These are phyloP conservation scores for Mycena olivaceomarginata DNA, from an alignment of 768 basidiomycete species.

Conservation along the genomic window DNA sequence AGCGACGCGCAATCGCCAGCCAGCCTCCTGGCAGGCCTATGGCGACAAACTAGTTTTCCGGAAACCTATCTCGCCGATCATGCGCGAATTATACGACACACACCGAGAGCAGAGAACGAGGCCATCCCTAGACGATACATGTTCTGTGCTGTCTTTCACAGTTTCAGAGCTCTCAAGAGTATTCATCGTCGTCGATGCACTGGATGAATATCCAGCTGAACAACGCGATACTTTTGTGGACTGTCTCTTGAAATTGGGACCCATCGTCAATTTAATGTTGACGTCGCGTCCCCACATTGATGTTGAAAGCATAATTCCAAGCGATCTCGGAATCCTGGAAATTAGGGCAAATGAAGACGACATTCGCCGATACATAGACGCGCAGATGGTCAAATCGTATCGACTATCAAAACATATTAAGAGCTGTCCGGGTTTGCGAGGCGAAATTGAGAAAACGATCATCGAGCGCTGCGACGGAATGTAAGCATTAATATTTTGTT, in stretches of 20 bases:
- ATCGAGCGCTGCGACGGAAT: not conserved
- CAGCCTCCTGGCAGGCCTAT: slow-evolving; percentile 1
- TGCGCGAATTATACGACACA: slow-evolving; percentile 1
- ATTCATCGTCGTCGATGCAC: slow-evolving; percentile 19
- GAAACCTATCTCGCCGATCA: not conserved
- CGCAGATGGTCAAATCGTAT: not conserved
- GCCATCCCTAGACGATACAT: not conserved
- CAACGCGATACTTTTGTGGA: not conserved
- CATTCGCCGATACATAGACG: not conserved
- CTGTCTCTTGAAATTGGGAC: not conserved
- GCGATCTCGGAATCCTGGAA: not conserved
- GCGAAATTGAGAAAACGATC: not conserved
- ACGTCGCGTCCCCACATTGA: slow-evolving; percentile 19
- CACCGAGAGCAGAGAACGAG: not conserved
- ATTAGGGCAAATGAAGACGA: slow-evolving; percentile 20
- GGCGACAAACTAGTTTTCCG: slow-evolving; percentile 15
- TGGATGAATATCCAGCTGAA: slow-evolving; percentile 18
- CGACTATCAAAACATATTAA: not conserved
- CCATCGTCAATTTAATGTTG: slow-evolving; percentile 11
- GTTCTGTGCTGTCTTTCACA: not conserved
- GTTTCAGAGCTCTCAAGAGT: not conserved
- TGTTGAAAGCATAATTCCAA: not conserved
- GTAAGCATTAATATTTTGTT: too few relatives aligned
- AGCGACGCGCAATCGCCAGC: slow-evolving; percentile 1
- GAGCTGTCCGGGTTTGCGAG: not conserved